Base-by-base conservation (phyloP, 2,329 filamentous ascomycete genomes). In the Diaporthe capsici region DNA sequence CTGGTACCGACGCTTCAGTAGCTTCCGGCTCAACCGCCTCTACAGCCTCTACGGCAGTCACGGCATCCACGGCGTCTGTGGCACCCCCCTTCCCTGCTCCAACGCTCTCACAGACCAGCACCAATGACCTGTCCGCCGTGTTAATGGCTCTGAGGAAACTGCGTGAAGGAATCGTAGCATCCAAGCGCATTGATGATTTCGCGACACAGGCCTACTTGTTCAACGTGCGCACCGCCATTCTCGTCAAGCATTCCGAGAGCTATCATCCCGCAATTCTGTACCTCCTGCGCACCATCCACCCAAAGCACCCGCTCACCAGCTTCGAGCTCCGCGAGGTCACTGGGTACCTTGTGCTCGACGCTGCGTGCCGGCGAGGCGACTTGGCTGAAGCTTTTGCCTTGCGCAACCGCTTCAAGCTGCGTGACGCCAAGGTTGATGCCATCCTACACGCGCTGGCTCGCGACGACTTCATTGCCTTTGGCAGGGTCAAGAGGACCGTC, bases 131-230 rank as follows among this genome's bases (percentile, higher is more conserved):
- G 42, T 90, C 93, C 2, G 91, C 90, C 28, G 92, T 98, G 71
- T 88, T 98, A 72, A 90, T 94, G 80, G 94, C 96, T 4, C 92
- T 98, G 82, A 93, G 97, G 77, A 98, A 98, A 83, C 90, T 99
- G 44, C 92, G 97, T 74, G 97, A 99, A 86, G 96, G 93, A 34
- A 93, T 98, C 65, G 91, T 98, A 3, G 94, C 94, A 17, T 92
- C 94, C 12, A 91, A 92, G 72, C 92, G 96, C 28, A 87, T 89
- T 49, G 94, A 98, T 81, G 88, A 91, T 71, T 99, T 99, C 84
- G 93, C 96, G 1, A 92, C 94, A n/a, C 92, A 95, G 79, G 94
- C 93, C 22, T 98, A 98, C 84, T 92, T 98, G 77, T 98, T 98
- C 87, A 95, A 94, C 80, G 94, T 98, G 80, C 93, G 96, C 73